Base-by-base conservation (phyloP, 2,329 filamentous ascomycete genomes). In the Penicillium aurantiogriseum region DNA sequence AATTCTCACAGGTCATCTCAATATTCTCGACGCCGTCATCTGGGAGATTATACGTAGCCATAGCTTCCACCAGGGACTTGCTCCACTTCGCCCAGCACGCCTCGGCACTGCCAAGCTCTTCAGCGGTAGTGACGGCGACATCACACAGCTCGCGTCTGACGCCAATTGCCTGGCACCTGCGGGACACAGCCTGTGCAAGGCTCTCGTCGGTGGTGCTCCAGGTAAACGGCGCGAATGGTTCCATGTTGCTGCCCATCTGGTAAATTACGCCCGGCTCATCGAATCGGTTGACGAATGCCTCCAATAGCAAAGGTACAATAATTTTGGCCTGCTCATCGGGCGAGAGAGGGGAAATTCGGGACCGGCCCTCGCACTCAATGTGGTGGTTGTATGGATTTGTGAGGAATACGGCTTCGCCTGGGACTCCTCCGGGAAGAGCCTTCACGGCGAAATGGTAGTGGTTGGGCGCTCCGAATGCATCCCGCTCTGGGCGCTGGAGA, bases 361-460 rank as follows among this genome's bases (percentile, higher is more conserved):
- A 45, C 7, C 49, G 49, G 10, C 57, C 54, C 21, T 59, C 54
- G n/a, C 25, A 40, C 3, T 59, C 44, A 38, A 27, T 19, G 38
- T 54, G 39, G 8, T n/a, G 23, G 33, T 49, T 53, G 54, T 53
- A 46, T 21, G 54, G 54, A 25, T 59, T 59, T 17, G 27, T 39
- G 6, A 59, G 13, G 39, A 57, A 54, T 21, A 53, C 40, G 2
- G 49, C 54, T 31, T 59, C 45, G 11, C 54, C 49, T 13, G 29
- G 10, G 15, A 46, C 25, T 15, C 27, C 25, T 5, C 23, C 23
- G 6, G 49, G 57, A 10, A 59, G 33, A 8, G 49, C 21, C 23
- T 44, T 57, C 7, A 54, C 45, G 38, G 23, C 31, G 50, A 59
- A 57, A 36, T 53, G 44, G 51, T 52, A 61, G 52, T 57, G 53